These are phyloP conservation scores for Quaeritorhiza haematococci DNA, from an alignment of 371 early-diverging fungal genomes.

Conservation along the genomic window DNA sequence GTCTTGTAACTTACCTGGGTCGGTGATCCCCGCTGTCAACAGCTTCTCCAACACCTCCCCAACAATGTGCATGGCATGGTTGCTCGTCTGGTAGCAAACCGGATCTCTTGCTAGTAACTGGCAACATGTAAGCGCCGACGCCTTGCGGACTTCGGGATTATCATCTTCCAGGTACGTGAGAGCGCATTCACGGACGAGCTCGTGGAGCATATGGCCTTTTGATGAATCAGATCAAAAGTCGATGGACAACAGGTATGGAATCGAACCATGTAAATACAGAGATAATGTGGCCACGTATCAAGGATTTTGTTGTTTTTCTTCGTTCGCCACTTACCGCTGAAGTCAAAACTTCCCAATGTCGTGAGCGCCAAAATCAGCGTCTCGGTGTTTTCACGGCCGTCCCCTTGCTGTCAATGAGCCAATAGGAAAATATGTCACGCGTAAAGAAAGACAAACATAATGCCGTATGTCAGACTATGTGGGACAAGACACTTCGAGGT, in stretches of 20 bases:
- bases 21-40: constrained; percentile 85
- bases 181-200: constrained; percentile 85
- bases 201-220: constrained; percentile 72
- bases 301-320: background rate
- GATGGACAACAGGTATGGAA: no score
- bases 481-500: no score
- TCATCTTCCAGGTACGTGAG: constrained; percentile 83
- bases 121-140: constrained; percentile 86
- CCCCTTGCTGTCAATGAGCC: no score
- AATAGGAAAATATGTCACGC: no score
- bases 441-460: no score
- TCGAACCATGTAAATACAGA: constrained; percentile 1
- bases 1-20: constrained; percentile 38
- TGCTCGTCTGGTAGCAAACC: constrained; percentile 33
- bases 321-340: constrained; percentile 42
- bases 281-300: background rate
- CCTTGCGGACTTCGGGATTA: constrained; percentile 72
- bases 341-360: constrained; percentile 83
- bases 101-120: constrained; percentile 56
- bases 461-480: no score
- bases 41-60: constrained; percentile 84
- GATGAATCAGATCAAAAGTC: background rate
- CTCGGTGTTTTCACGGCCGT: no score
- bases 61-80: constrained; percentile 76
- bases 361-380: constrained; percentile 79